Conservation (phyloP, 2,329 filamentous ascomycete species). For the Fusarium bactridioides region DNA sequence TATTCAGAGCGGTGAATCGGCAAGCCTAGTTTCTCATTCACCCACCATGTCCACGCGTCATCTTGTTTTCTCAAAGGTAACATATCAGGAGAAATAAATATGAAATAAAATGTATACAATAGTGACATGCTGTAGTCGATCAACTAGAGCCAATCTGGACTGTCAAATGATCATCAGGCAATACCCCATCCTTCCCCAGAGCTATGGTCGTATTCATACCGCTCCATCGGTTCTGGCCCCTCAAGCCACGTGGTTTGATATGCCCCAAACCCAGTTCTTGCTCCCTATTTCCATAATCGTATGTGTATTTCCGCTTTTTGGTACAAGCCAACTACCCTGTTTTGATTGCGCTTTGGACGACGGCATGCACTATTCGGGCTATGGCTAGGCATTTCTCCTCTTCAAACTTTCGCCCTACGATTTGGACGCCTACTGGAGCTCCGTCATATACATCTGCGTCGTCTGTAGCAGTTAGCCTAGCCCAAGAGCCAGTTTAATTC, state of each 20-base stretch:
- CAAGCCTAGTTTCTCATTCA: background rate
- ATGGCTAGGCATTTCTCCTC: conserved; percentile 29
- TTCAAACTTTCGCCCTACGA: conserved; percentile 24
- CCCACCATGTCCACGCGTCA: no score
- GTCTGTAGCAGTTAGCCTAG: background rate
- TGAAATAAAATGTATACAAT: background rate
- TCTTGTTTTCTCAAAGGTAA: rapidly evolving
- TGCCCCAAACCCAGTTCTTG: background rate
- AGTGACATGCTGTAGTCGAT: background rate
- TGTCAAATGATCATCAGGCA: background rate
- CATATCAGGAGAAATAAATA: background rate
- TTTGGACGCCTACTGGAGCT: conserved; percentile 22
- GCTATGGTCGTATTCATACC: background rate
- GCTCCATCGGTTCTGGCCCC: background rate
- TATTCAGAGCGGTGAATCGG: rapidly evolving
- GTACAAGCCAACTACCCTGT: background rate
- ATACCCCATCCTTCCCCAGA: background rate
- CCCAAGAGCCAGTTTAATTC: no score
- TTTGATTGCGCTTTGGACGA: background rate
- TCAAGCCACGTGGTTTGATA: background rate
- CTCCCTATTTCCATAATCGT: background rate
- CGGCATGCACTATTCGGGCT: background rate
- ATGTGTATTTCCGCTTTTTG: background rate
- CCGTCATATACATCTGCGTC: conserved; percentile 6
- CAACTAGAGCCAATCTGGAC: background rate